Evolutionary conservation across 345 rosid species (phyloP).

Genomic region (Theobroma cacao): DNA sequence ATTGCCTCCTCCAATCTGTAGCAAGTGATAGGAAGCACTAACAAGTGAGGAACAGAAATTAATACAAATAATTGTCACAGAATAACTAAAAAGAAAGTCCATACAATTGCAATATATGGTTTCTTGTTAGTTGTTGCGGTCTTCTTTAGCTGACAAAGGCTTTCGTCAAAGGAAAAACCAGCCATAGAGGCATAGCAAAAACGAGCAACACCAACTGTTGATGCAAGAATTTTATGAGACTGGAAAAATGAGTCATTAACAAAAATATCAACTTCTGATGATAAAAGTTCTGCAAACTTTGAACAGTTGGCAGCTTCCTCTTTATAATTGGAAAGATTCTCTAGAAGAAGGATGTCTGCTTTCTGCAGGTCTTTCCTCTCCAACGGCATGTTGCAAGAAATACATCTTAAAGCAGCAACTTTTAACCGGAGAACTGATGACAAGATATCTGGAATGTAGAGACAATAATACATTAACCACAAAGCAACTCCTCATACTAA

Average conservation of each 20-base stretch:
- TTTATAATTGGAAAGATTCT: slow-evolving; percentile 53
- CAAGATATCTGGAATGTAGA: slow-evolving; percentile 40
- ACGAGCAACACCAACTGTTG: slow-evolving; percentile 58
- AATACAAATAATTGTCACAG: neutral
- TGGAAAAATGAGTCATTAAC: slow-evolving; percentile 59
- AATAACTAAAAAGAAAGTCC: slow-evolving; percentile 16
- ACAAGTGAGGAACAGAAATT: slow-evolving; percentile 16
- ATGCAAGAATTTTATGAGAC: slow-evolving; percentile 64
- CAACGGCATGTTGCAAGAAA: slow-evolving; percentile 24
- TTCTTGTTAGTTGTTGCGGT: slow-evolving; percentile 32
- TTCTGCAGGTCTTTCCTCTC: slow-evolving; percentile 31
- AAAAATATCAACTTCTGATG: slow-evolving; percentile 64
- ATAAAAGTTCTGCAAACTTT: slow-evolving; percentile 42
- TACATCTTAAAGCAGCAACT: slow-evolving; percentile 31
- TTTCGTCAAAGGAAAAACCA: slow-evolving; percentile 61
- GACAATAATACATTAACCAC: slow-evolving; percentile 1
- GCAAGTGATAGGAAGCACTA: slow-evolving; percentile 3
- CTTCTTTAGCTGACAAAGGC: slow-evolving; percentile 41
- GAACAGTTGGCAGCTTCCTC: slow-evolving; percentile 59
- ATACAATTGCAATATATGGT: slow-evolving; percentile 63
- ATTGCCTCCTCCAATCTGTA: slow-evolving; percentile 72
- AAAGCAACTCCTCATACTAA: slow-evolving; percentile 3
- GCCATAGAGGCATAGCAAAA: slow-evolving; percentile 52
- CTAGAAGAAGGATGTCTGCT: slow-evolving; percentile 42
- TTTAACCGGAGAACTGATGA: slow-evolving; percentile 40